Evolutionary conservation across 345 rosid genomes (phyloP), one percentile per base, ranked within the genome.

Genomic region (Zanthoxylum bungeanum): DNA sequence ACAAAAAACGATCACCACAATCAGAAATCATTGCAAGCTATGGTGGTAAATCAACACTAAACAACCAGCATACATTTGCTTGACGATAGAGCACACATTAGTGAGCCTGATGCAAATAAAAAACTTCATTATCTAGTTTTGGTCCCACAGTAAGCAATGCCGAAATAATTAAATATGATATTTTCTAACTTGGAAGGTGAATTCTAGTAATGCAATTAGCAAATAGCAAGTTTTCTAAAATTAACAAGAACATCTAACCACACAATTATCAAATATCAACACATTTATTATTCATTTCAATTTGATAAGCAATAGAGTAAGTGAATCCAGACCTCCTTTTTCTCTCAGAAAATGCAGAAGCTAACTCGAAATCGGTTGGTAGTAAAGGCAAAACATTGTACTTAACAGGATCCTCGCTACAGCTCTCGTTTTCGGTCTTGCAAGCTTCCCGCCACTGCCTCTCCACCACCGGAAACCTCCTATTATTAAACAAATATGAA

Each of bases 391-490:
- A 70, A 9, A 78, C 66, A n/a, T 71, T 7, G 66, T 47, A 31
- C 4, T 67, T 77, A 33, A 72, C 71, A 76, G 77, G 75, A 80
- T 81, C 80, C 31, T 66, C 80, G 21, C 57, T 55, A 9, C 55
- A 68, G 75, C 25, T 79, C 67, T 81, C 83, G 40, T 73, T 83
- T 66, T 74, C 88, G 60, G 59, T 59, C 73, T 83, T 84, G 82
- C 86, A 89, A 78, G 90, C 88, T 37, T 77, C 80, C 63, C 78
- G 62, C 97, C 99, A 92, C 65, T 70, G 97, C 79, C 81, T 79
- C 86, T 90, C 98, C 52, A 92, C 93, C 60, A 84, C 98, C 11
- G 93, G 97, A 71, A 95, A 95, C 84, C 84, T 81, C 99, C 99
- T 93, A 44, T 50, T 12, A 40, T 60, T n/a, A n/a, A 14, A 10